Evolutionary conservation across 2,329 filamentous ascomycete genomes (phyloP).

Genomic region (Neofusicoccum kwambonambiense): DNA sequence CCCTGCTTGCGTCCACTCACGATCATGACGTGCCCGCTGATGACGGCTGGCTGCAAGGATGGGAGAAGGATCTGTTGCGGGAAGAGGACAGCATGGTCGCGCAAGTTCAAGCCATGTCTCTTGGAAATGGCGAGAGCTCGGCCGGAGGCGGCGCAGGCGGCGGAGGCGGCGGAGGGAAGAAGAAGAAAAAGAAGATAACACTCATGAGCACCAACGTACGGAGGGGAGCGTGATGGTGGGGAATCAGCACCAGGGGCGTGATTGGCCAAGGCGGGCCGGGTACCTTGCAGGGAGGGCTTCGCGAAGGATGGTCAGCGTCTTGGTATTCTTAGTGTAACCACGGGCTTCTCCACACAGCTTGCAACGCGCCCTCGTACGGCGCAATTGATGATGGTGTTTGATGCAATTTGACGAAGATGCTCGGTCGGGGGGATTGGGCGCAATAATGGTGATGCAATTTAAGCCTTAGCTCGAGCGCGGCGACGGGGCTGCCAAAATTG

Average conservation of each 20-base stretch:
- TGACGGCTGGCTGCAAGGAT: slow-evolving; percentile 85
- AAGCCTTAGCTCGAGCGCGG: slow-evolving; percentile 7
- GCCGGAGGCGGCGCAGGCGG: slow-evolving; percentile 31
- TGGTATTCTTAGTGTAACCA: not conserved
- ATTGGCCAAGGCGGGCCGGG: slow-evolving; percentile 5
- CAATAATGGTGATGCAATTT: slow-evolving; percentile 7
- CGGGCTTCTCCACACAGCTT: not conserved
- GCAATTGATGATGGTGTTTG: not conserved
- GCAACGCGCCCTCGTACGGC: not conserved
- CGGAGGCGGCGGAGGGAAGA: slow-evolving; percentile 43
- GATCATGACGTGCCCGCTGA: slow-evolving; percentile 48
- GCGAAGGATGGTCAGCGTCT: slow-evolving; percentile 7
- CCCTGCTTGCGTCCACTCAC: slow-evolving; percentile 46
- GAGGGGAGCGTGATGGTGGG: slow-evolving; percentile 50
- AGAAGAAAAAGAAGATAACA: slow-evolving; percentile 68
- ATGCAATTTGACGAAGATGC: not conserved
- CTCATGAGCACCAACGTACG: slow-evolving; percentile 65
- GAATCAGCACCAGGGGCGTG: not conserved
- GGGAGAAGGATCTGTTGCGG: slow-evolving; percentile 69
- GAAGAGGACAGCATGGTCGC: slow-evolving; percentile 58
- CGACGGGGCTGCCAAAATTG: slow-evolving; percentile 11
- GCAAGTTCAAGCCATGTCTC: slow-evolving; percentile 45
- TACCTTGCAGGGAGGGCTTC: slow-evolving; percentile 16
- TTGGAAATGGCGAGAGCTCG: slow-evolving; percentile 30
- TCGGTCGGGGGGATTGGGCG: not conserved